Evolutionary conservation across 1,139 yeast species (phyloP).

Genomic region (Saccharomyces hybrid): DNA sequence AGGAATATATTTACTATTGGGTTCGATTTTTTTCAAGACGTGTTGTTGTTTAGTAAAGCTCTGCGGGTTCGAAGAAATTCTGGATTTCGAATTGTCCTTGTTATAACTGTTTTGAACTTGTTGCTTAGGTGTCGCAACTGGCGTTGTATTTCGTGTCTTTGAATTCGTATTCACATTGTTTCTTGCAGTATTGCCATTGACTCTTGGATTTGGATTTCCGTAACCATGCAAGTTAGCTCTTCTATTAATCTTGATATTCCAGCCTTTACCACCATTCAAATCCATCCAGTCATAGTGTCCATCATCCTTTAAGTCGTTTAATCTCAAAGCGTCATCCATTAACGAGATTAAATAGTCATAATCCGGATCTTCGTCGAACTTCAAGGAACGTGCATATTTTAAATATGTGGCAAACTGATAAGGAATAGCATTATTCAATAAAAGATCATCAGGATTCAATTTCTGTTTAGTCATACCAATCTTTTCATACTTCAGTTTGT

Average conservation of each 20-base stretch:
- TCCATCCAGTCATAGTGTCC: conserved; percentile 94
- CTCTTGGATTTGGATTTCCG: conserved; percentile 29
- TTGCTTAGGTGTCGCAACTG: neutral
- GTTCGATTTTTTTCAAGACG: neutral
- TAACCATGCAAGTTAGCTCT: conserved; percentile 89
- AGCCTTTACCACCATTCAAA: conserved; percentile 84
- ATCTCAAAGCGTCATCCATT: conserved; percentile 64
- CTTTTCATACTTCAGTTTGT: conserved; percentile 91
- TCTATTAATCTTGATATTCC: conserved; percentile 77
- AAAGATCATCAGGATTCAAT: conserved; percentile 67
- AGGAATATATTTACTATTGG: neutral
- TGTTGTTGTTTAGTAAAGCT: neutral
- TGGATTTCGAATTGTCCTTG: neutral
- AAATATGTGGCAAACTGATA: conserved; percentile 80
- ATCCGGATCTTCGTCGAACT: conserved; percentile 92
- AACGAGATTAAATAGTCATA: conserved; percentile 75
- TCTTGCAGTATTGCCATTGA: conserved; percentile 9
- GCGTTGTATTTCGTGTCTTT: conserved; percentile 1
- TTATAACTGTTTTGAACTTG: neutral
- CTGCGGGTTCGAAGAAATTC: neutral
- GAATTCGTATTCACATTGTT: conserved; percentile 5
- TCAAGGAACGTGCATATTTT: conserved; percentile 71
- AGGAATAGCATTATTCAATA: conserved; percentile 55
- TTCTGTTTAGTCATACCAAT: conserved; percentile 92
- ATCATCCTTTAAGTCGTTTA: conserved; percentile 67